Percentiles rank a stretch among this genome's conserved stretches.
phyloP scores from a whole-genome alignment of 768 basidiomycete genomes.

The Mycena haematopus region DNA sequence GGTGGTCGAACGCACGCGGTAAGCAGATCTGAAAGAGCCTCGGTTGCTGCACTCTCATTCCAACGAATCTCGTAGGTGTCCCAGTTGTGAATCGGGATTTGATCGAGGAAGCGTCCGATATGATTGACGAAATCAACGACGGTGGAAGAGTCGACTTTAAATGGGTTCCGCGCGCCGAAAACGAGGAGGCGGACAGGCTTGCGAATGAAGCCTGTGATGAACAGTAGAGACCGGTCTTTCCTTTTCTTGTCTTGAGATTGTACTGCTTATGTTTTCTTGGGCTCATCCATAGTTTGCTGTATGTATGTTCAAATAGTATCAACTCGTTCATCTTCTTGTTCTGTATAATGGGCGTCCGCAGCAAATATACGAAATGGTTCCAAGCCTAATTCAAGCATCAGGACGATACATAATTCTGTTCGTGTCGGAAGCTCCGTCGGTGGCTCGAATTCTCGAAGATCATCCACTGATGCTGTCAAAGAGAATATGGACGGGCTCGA shows the following conservation, averaged over 20 bases:
- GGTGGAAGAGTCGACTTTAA: conserved; percentile 10
- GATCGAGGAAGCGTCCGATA: conserved; percentile 11
- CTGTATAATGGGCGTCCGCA: too few species aligned
- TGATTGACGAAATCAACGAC: conserved; percentile 7
- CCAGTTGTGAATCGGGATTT: conserved; percentile 23
- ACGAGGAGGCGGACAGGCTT: conserved; percentile 18
- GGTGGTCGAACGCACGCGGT: conserved; percentile 18
- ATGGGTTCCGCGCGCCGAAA: conserved; percentile 16
- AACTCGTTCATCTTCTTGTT: not conserved
- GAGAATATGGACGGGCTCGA: too few species aligned
- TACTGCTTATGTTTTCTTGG: not conserved
- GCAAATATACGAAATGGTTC: too few species aligned
- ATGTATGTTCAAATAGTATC: not conserved
- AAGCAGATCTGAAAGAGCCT: not conserved
- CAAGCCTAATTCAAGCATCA: too few species aligned
- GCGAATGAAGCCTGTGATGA: conserved; percentile 22
- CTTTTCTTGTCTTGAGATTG: not conserved
- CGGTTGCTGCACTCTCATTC: not conserved
- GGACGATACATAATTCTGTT: too few species aligned
- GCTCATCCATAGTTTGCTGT: not conserved
- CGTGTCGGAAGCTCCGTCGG: too few species aligned
- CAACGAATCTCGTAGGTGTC: not conserved
- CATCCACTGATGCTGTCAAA: conserved; percentile 50
- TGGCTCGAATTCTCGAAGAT: conserved; percentile 52
- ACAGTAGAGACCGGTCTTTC: not conserved